Base-by-base conservation (phyloP, 495 filamentous ascomycete genomes). In the Astrocystis sublimbata region DNA sequence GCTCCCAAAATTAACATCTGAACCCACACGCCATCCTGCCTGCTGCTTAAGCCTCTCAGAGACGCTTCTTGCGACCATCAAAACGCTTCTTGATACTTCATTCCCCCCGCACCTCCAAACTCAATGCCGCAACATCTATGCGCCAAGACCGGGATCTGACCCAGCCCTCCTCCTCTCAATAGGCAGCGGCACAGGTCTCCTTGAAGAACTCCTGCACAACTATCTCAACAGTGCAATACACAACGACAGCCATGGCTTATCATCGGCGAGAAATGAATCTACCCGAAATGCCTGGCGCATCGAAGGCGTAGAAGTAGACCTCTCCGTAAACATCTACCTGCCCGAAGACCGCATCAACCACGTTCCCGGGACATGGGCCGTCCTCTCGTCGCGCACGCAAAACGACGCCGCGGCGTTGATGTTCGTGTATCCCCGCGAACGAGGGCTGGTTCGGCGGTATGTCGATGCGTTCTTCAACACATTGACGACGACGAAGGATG, bases 111-210 rank as follows among this genome's bases (percentile, higher is more conserved):
- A 26, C 8, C 23, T 33, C 10, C 2, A 23, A 1, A 19, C 17
- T 4, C 9, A 30, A 26, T 12, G n/a, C 24, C 6, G 4, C 12
- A 15, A 41, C 28, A 36, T 10, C 23, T 12, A 54, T 40, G 8
- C 13, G 28, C 30, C 43, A 8, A 17, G 2, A n/a, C 53, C 13
- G 21, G 21, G 6, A 12, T 13, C 21, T 6, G 46, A 49, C 6
- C 49, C 49, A 13, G 49, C 49, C 30, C 41, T 60, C 6, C 4
- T 60, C 24, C 46, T 60, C 58, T 60, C 58, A 2, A 24, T 60
- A n/a, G 58, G 58, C 3, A 60, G 58, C 19, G 58, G 58, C 23
- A 51, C 58, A 3, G 58, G 58, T 4, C 58, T 60, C 4, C 58
- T 60, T 3, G 58, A 60, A 40, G 24, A 50, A 8, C 58, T 52